Conservation (phyloP, 208 protist genomes). For the Wallacemonas collosoma region DNA sequence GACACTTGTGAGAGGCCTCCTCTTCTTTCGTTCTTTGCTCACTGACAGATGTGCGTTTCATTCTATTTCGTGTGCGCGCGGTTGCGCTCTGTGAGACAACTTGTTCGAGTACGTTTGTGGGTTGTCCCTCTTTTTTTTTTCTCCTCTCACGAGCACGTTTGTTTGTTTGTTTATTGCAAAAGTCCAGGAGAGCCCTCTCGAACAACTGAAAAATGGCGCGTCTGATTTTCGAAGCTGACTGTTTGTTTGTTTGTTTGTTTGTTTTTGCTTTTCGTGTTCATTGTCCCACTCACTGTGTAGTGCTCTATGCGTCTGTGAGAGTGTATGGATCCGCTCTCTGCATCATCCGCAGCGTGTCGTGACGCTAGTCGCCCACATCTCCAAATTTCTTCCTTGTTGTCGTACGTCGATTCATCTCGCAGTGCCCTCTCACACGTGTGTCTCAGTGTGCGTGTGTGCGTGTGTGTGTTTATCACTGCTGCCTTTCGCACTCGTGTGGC, state of each 20-base stretch:
- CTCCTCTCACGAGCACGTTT: too few relatives aligned
- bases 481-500: too few relatives aligned
- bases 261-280: neutral
- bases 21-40: neutral
- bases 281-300: neutral
- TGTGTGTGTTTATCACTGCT: too few relatives aligned
- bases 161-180: neutral
- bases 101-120: neutral
- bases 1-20: neutral
- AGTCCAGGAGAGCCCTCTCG: too few relatives aligned
- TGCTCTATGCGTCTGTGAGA: neutral
- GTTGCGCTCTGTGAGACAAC: neutral
- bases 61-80: neutral
- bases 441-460: too few relatives aligned
- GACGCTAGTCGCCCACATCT: too few relatives aligned
- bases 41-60: neutral
- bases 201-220: too few relatives aligned
- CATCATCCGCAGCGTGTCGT: too few relatives aligned
- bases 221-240: neutral
- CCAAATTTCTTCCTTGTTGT: too few relatives aligned
- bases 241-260: neutral
- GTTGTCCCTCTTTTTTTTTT: neutral
- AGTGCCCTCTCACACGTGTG: too few relatives aligned
- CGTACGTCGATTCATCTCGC: too few relatives aligned
- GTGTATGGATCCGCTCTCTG: too few relatives aligned